phyloP scores from a whole-genome alignment of 192 early-diverging fungal genomes.

The Dimargaris xerosporica region DNA sequence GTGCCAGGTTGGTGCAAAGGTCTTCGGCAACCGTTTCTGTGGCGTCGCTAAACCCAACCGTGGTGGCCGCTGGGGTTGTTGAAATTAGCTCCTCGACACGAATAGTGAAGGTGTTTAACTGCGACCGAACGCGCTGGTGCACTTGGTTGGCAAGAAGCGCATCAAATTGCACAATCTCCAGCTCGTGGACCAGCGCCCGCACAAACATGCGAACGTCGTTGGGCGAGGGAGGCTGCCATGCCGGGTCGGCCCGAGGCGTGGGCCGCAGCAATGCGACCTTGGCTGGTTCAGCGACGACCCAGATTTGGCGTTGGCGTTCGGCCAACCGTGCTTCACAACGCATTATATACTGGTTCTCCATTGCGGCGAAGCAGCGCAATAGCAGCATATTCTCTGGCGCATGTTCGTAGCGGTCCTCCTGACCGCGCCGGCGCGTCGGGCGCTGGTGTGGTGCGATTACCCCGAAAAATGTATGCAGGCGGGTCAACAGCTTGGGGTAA shows the following conservation, averaged over 20 bases:
- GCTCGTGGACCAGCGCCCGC: neutral
- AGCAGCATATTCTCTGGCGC: constrained; percentile 3
- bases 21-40: neutral
- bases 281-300: no score
- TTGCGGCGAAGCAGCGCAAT: neutral
- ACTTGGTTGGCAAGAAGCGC: neutral
- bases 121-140: neutral
- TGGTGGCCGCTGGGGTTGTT: neutral
- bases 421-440: neutral
- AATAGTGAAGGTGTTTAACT: neutral
- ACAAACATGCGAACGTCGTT: neutral
- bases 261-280: no score
- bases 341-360: constrained; percentile 1
- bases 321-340: neutral
- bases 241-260: no score
- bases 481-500: constrained; percentile 7
- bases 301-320: neutral
- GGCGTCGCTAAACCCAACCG: neutral
- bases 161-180: constrained; percentile 5
- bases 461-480: neutral
- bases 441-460: neutral
- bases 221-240: no score
- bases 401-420: constrained; percentile 5
- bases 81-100: neutral
- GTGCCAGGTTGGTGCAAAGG: neutral